These are phyloP conservation scores for Collybiopsis luxurians DNA, from an alignment of 768 basidiomycete species.

Conservation along the genomic window DNA sequence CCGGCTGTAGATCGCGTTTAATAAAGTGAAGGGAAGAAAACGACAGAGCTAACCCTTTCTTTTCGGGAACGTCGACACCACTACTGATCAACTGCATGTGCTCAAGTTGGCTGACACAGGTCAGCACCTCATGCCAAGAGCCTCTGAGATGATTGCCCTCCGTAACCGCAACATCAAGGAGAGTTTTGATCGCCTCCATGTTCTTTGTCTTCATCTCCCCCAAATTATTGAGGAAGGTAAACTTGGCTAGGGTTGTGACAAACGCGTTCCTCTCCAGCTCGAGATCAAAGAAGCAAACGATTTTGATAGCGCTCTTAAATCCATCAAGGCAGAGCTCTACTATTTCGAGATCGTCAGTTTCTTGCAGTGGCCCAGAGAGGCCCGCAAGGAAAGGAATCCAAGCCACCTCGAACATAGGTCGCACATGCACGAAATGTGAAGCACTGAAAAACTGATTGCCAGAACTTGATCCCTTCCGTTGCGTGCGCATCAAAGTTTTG, in stretches of 20 bases:
- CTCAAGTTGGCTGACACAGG: slow-evolving; percentile 97
- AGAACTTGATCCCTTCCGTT: slow-evolving; percentile 76
- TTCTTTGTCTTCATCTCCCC: slow-evolving; percentile 99
- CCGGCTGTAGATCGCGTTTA: slow-evolving; percentile 31
- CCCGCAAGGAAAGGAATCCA: slow-evolving; percentile 99
- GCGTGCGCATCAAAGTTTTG: slow-evolving; percentile 87
- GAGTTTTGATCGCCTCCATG: slow-evolving; percentile 96
- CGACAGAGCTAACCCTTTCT: slow-evolving; percentile 65
- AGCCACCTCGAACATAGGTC: slow-evolving; percentile 98
- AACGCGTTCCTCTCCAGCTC: slow-evolving; percentile 99
- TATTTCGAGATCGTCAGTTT: slow-evolving; percentile 90
- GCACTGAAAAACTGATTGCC: slow-evolving; percentile 95
- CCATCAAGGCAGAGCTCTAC: slow-evolving; percentile 93
- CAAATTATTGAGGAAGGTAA: slow-evolving; percentile 95
- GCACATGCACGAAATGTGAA: slow-evolving; percentile 93
- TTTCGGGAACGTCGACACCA: slow-evolving; percentile 83
- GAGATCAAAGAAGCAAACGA: slow-evolving; percentile 95
- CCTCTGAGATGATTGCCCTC: slow-evolving; percentile 96
- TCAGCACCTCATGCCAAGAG: slow-evolving; percentile 95
- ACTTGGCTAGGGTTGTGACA: slow-evolving; percentile 93
- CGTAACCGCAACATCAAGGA: slow-evolving; percentile 92
- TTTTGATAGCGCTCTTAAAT: slow-evolving; percentile 94
- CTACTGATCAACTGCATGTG: slow-evolving; percentile 97
- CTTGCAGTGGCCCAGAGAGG: slow-evolving; percentile 90
- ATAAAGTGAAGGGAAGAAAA: slow-evolving; percentile 1